Evolutionary conservation across 495 filamentous ascomycete species (phyloP), one percentile per base, ranked within the genome.

Genomic region (Daldinia loculata): DNA sequence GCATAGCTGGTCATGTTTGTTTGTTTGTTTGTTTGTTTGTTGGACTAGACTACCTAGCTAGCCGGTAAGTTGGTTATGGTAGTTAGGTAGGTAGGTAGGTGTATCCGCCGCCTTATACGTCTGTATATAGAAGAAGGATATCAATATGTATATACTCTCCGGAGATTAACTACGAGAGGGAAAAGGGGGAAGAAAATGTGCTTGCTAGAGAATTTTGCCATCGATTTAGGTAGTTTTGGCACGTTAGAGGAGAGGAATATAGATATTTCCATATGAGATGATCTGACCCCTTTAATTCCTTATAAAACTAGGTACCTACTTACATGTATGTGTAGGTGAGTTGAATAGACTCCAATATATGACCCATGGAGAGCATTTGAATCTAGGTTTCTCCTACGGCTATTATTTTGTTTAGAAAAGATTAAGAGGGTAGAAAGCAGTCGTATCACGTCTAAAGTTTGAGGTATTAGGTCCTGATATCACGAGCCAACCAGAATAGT

Each of bases 41-140:
- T 36, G 34, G 34, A 14, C 34, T 36, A 36, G 34, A 36, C 7
- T 32, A 32, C 7, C 3, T 14, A 36, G 12, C 12, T 14, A 5
- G 34, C 12, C 12, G 34, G 14, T 36, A 36, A 5, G 12, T 36
- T 36, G 11, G 34, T 36, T 36, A 34, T 34, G 11, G 32, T 34
- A 12, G 32, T 36, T 36, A 36, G 2, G 3, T 14, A 14, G 3
- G 11, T 14, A 36, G 11, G 12, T 11, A 12, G 11, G 34, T 36
- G 11, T 36, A 36, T 36, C 34, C 34, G 12, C 12, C 12, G 12
- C 34, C 34, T 36, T 36, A 36, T 36, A 36, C 34, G n/a, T 51
- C 12, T 66, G 39, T 58, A 50, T 66, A 57, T 39, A 53, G 34
- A 22, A 45, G 41, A 17, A 48, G 41, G 41, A 22, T 22, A 22